These are phyloP conservation scores for Penicillium cinerascens DNA, from an alignment of 495 filamentous ascomycete species.

Conservation along the genomic window DNA sequence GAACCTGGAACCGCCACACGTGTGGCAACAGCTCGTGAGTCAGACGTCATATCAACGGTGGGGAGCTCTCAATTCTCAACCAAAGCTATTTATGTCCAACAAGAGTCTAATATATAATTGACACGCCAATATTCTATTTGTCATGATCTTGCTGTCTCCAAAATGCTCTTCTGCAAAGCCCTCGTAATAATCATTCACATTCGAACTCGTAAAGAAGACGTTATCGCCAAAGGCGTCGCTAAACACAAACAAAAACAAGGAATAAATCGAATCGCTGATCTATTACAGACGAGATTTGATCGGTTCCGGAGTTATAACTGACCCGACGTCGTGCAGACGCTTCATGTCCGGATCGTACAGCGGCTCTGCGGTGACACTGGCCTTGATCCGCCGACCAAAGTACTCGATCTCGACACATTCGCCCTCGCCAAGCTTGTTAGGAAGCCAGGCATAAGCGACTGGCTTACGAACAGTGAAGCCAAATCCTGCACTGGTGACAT, in stretches of 20 bases:
- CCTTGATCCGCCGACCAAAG: slow-evolving; percentile 41
- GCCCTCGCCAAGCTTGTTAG: slow-evolving; percentile 30
- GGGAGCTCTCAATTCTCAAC: background rate
- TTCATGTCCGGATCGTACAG: slow-evolving; percentile 38
- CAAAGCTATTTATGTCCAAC: background rate
- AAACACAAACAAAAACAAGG: background rate
- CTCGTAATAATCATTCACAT: background rate
- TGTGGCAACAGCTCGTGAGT: slow-evolving; percentile 14
- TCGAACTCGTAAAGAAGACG: background rate
- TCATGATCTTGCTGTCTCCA: background rate
- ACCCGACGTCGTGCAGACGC: slow-evolving; percentile 17
- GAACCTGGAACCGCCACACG: slow-evolving; percentile 7
- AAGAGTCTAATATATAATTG: background rate
- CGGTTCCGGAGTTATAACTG: slow-evolving; percentile 3
- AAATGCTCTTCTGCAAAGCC: background rate
- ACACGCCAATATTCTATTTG: background rate
- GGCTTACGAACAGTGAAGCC: slow-evolving; percentile 45
- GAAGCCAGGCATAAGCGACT: slow-evolving; percentile 46
- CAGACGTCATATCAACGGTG: slow-evolving; percentile 17
- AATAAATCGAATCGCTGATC: background rate
- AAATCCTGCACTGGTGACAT: slow-evolving; percentile 48
- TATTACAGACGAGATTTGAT: slow-evolving; percentile 17
- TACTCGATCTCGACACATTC: slow-evolving; percentile 45
- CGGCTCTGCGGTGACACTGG: slow-evolving; percentile 37
- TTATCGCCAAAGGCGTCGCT: background rate